These are phyloP conservation scores for Moricandia moricandioides DNA, from an alignment of 345 rosid genomes.

Conservation along the genomic window DNA sequence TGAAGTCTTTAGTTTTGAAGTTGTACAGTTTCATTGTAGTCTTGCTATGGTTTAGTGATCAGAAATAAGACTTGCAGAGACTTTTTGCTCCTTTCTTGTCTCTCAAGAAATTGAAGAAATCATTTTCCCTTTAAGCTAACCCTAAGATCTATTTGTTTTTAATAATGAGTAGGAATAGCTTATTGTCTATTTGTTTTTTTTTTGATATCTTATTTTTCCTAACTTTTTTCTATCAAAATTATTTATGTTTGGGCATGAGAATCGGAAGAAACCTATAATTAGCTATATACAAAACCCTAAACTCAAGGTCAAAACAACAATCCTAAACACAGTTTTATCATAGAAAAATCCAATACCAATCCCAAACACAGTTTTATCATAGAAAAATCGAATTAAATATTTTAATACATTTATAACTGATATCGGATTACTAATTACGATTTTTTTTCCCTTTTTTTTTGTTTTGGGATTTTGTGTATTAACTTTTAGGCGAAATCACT, in stretches of 20 bases:
- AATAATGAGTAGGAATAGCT: background rate
- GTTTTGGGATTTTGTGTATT: background rate
- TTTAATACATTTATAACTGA: slow-evolving; percentile 14
- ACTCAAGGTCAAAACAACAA: slow-evolving; percentile 33
- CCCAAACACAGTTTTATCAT: slow-evolving; percentile 17
- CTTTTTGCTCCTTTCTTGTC: background rate
- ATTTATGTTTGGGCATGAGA: slow-evolving; percentile 23
- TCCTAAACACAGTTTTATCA: slow-evolving; percentile 12
- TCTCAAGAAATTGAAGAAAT: background rate
- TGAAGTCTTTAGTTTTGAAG: background rate
- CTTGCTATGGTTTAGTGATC: background rate
- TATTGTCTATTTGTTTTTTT: background rate
- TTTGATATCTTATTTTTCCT: too few species aligned
- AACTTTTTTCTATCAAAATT: background rate
- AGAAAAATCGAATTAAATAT: background rate
- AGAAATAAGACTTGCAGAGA: background rate
- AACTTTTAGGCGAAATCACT: slow-evolving; percentile 18
- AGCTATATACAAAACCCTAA: slow-evolving; percentile 25
- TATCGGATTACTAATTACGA: slow-evolving; percentile 14
- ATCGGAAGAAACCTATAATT: slow-evolving; percentile 28
- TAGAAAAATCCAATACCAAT: slow-evolving; percentile 8
- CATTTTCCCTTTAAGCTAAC: background rate
- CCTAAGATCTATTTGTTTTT: background rate
- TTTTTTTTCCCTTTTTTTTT: background rate
- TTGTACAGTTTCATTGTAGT: background rate